phyloP scores from a whole-genome alignment of 2,329 filamentous ascomycete species.

The Septoria linicola region DNA sequence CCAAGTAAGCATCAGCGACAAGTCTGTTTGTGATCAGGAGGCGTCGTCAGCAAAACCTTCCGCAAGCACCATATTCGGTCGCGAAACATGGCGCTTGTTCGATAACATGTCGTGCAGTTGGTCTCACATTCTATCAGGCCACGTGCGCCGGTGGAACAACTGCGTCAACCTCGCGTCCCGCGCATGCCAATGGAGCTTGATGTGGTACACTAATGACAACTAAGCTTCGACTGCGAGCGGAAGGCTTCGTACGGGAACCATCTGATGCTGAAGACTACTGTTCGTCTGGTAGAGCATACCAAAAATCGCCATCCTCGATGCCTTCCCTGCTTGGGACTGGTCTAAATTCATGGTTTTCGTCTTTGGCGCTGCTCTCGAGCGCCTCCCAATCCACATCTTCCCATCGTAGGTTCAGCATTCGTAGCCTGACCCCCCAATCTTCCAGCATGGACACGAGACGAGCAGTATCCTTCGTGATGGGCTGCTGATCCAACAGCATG shows the following conservation, averaged over 20 bases:
- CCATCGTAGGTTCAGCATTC: slow-evolving; percentile 84
- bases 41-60: background rate
- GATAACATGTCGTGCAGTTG: no score
- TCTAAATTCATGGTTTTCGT: slow-evolving; percentile 31
- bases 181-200: no score
- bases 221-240: no score
- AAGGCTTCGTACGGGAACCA: no score
- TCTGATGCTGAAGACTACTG: no score
- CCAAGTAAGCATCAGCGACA: no score
- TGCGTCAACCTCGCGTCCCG: no score
- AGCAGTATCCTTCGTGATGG: slow-evolving; percentile 94
- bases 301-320: slow-evolving; percentile 81
- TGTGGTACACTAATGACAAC: no score
- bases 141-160: no score
- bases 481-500: slow-evolving; percentile 91
- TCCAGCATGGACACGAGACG: slow-evolving; percentile 82
- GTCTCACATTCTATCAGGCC: no score
- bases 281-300: slow-evolving; percentile 63
- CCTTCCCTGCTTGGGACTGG: slow-evolving; percentile 76
- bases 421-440: slow-evolving; percentile 89
- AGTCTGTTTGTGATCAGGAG: background rate
- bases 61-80: background rate
- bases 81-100: background rate
- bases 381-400: slow-evolving; percentile 64
- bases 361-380: slow-evolving; percentile 40